These are phyloP conservation scores for Paraleonurus japonicus DNA, from an alignment of 257 asterid species.

Conservation along the genomic window DNA sequence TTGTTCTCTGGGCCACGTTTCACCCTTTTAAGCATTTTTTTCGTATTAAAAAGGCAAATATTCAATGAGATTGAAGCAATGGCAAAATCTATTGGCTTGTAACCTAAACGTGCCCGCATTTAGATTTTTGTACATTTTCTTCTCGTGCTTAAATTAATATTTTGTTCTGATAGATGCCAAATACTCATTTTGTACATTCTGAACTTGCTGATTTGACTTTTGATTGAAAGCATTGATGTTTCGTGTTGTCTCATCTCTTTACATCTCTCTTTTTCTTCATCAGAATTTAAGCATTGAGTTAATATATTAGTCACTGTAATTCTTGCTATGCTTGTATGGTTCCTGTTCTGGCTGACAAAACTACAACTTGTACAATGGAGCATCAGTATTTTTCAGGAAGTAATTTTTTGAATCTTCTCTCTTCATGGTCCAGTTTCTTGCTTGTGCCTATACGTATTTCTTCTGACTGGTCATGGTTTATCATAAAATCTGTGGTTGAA, in stretches of 20 bases:
- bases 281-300: constrained; percentile 10
- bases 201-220: background rate
- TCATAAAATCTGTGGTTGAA: background rate
- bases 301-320: background rate
- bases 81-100: constrained; percentile 2
- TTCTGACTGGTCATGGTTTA: constrained; percentile 11
- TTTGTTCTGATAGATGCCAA: background rate
- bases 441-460: background rate
- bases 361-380: background rate
- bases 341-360: constrained; percentile 14
- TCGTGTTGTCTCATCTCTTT: background rate
- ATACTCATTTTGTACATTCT: background rate
- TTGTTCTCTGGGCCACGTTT: background rate
- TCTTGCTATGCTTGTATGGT: constrained; percentile 3
- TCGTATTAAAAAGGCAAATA: background rate
- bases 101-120: constrained; percentile 8
- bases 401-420: background rate
- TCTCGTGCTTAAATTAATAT: background rate
- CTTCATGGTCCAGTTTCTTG: background rate
- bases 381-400: background rate
- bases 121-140: background rate
- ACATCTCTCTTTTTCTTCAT: background rate
- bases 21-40: background rate
- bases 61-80: constrained; percentile 14
- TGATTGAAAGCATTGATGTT: background rate